Base-by-base conservation (phyloP, 2,329 filamentous ascomycete genomes). In the Aureobasidium zeae region DNA sequence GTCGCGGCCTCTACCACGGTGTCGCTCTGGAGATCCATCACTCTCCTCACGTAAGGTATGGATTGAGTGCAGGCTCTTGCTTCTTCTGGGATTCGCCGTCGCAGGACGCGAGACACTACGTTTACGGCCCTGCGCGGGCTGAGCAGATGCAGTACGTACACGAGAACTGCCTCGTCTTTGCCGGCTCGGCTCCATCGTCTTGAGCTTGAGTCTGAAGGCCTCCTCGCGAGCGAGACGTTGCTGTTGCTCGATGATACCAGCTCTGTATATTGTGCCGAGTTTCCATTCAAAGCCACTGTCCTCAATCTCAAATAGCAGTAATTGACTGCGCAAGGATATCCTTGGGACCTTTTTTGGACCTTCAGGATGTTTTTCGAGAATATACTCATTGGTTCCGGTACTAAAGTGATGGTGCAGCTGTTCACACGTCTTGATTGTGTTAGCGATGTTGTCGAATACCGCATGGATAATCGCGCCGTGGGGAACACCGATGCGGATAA, bases 251-350 rank as follows among this genome's bases (percentile, higher is more conserved):
- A 88, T 70, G 15, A 89, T 72, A 0, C 93, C 91, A 33, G 86
- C 78, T 22, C 89, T 80, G 61, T 96, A 98, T 39, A 98, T 98
- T 57, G 87, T 80, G 12, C 88, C 86, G 8, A 98, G 70, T 59
- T 95, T 96, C 85, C 88, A 98, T 61, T 98, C 91, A 56, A 98
- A 98, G 0, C 86, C 82, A 37, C 91, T 89, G 59, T 98, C 91
- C 63, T 98, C 91, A 25, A 98, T 71, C 57, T 96, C 89, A 47
- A 98, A 89, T 2, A 94, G 66, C 17, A 98, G 71, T 4, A 83
- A 84, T 54, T 84, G 83, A 44, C 82, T 83, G 39, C 87, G 78
- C 8, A 98, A 52, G 0, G 87, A 89, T 16, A 98, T 70, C 57
- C 85, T 89, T 1, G 91, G 91, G 0, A 98, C 79, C 33, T 77